Conservation (phyloP, 768 basidiomycete species). For the Boletus speciosus region DNA sequence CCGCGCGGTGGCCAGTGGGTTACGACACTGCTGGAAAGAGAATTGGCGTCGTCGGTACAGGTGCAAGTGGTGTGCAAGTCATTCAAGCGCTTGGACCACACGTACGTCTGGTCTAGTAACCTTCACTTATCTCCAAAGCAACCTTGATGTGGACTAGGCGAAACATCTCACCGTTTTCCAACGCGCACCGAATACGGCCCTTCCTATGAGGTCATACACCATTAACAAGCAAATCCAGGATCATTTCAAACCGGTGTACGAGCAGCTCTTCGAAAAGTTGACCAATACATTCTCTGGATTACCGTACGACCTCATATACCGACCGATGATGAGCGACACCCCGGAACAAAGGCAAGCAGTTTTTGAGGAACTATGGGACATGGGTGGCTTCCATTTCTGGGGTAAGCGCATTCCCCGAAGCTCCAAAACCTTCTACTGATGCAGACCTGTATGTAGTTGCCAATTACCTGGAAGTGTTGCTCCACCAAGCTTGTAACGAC, state of each 20-base stretch:
- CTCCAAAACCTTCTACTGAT: not conserved
- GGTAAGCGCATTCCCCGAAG: not conserved
- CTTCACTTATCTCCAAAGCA: not conserved
- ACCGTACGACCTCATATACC: not conserved
- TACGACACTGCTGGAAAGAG: slow-evolving; percentile 5
- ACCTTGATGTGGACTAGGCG: not conserved
- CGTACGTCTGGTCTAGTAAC: not conserved
- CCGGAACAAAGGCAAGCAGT: slow-evolving; percentile 1
- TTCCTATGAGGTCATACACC: slow-evolving; percentile 6
- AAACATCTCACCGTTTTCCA: slow-evolving; percentile 10
- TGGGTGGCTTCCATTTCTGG: slow-evolving; percentile 6
- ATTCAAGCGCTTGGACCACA: slow-evolving; percentile 4
- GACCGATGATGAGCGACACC: slow-evolving; percentile 10
- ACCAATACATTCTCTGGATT: slow-evolving; percentile 2
- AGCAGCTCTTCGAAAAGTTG: slow-evolving; percentile 2
- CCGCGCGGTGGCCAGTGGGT: slow-evolving; percentile 6
- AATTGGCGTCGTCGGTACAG: slow-evolving; percentile 8
- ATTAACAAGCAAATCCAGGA: slow-evolving; percentile 10
- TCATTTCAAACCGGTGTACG: slow-evolving; percentile 6
- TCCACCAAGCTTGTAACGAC: slow-evolving; percentile 5
- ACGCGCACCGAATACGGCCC: slow-evolving; percentile 4
- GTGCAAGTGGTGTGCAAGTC: slow-evolving; percentile 7
- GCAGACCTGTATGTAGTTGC: not conserved
- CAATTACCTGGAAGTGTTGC: slow-evolving; percentile 1
- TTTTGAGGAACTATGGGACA: slow-evolving; percentile 7